These are phyloP conservation scores for Blastobotrys ciferrii DNA, from an alignment of 1,139 yeast genomes.

Conservation along the genomic window DNA sequence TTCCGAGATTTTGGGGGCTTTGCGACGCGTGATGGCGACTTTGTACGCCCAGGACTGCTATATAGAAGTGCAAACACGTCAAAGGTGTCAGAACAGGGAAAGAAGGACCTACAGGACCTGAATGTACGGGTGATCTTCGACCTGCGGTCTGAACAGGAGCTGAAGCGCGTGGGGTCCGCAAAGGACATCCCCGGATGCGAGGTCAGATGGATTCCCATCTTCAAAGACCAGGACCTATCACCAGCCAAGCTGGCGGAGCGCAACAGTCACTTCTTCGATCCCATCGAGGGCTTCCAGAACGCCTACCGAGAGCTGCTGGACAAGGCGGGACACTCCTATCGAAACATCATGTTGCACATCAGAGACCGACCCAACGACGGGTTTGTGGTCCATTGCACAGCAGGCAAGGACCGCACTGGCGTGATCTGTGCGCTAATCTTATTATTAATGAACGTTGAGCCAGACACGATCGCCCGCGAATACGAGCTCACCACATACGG, in stretches of 20 bases:
- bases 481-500: slow-evolving; percentile 75
- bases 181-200: slow-evolving; percentile 42
- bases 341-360: slow-evolving; percentile 35
- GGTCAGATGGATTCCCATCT: slow-evolving; percentile 62
- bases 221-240: slow-evolving; percentile 54
- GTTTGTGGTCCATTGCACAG: slow-evolving; percentile 73
- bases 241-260: slow-evolving; percentile 64
- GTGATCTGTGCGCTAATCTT: slow-evolving; percentile 66
- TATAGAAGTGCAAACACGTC: slow-evolving; percentile 67
- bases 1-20: slow-evolving; percentile 85
- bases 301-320: slow-evolving; percentile 62
- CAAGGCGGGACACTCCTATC: slow-evolving; percentile 40
- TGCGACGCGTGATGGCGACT: slow-evolving; percentile 38
- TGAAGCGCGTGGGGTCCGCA: slow-evolving; percentile 47
- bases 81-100: slow-evolving; percentile 47
- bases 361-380: slow-evolving; percentile 52
- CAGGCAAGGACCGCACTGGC: slow-evolving; percentile 88
- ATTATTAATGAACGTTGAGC: slow-evolving; percentile 62
- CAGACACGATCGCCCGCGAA: slow-evolving; percentile 64
- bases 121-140: slow-evolving; percentile 64
- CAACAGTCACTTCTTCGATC: slow-evolving; percentile 55
- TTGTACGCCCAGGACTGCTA: slow-evolving; percentile 53
- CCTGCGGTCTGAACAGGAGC: slow-evolving; percentile 63
- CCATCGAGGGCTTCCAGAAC: slow-evolving; percentile 61
- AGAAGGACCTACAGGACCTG: slow-evolving; percentile 41